Evolutionary conservation across 495 filamentous ascomycete species (phyloP).

Genomic region (Penicillium coprophilum): DNA sequence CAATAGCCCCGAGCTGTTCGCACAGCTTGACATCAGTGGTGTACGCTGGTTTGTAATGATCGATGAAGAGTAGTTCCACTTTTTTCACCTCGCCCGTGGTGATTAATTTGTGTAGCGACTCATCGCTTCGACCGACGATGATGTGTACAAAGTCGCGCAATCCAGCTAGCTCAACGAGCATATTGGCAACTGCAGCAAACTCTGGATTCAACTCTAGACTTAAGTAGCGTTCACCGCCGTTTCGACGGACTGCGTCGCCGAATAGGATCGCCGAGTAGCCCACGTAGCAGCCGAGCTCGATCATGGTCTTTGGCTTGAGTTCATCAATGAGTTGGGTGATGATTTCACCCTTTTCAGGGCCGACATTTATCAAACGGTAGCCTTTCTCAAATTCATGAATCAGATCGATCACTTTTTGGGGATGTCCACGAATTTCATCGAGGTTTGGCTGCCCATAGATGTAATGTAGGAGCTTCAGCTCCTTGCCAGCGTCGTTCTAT

Average conservation of each 20-base stretch:
- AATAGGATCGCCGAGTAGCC: conserved; percentile 79
- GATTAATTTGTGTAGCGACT: conserved; percentile 56
- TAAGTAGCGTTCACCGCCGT: conserved; percentile 60
- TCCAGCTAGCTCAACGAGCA: conserved; percentile 66
- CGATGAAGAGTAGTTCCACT: conserved; percentile 71
- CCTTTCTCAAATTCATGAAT: conserved; percentile 72
- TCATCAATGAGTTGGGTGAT: conserved; percentile 63
- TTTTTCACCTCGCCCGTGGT: conserved; percentile 49
- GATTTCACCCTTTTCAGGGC: conserved; percentile 67
- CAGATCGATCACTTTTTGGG: conserved; percentile 58
- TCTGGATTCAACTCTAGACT: conserved; percentile 67
- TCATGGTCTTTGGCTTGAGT: conserved; percentile 63
- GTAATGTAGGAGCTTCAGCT: conserved; percentile 68
- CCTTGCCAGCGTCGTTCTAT: conserved; percentile 63
- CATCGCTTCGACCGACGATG: conserved; percentile 62
- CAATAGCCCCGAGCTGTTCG: conserved; percentile 64
- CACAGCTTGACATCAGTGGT: conserved; percentile 68
- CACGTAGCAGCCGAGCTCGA: conserved; percentile 80
- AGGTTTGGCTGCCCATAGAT: conserved; percentile 59
- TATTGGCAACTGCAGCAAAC: conserved; percentile 62
- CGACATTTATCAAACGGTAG: conserved; percentile 75
- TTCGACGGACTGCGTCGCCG: conserved; percentile 56
- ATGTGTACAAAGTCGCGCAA: conserved; percentile 64
- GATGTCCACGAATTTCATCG: conserved; percentile 61
- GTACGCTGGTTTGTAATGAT: conserved; percentile 74